Conservation (phyloP, 2,329 filamentous ascomycete genomes). For the Hymenoscyphus albidus region DNA sequence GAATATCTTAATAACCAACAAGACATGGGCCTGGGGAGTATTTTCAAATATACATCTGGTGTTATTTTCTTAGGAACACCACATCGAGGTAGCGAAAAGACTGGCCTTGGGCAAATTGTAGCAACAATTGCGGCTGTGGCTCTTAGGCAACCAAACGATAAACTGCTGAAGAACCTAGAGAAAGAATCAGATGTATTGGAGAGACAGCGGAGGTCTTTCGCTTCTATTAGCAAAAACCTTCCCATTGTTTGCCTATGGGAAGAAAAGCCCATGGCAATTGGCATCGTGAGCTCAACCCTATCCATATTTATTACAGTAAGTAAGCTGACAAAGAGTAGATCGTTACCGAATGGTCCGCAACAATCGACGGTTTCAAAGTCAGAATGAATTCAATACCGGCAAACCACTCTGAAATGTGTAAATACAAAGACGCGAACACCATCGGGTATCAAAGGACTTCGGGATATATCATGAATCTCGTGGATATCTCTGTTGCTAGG, state of each 20-base stretch:
- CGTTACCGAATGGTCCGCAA: slow-evolving; percentile 4
- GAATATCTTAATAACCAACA: slow-evolving; percentile 6
- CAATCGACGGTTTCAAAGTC: slow-evolving; percentile 1
- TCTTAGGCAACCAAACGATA: neutral
- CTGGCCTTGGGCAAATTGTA: neutral
- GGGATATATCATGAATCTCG: slow-evolving; percentile 1
- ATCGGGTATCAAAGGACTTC: slow-evolving; percentile 4
- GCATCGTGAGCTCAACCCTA: neutral
- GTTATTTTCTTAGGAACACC: slow-evolving; percentile 7
- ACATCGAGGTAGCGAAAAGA: neutral
- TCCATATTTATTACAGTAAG: neutral
- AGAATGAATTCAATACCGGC: neutral
- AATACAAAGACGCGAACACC: neutral
- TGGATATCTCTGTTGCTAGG: neutral
- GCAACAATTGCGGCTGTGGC: neutral
- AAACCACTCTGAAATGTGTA: slow-evolving; percentile 7
- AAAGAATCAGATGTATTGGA: slow-evolving; percentile 7
- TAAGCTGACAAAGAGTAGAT: neutral
- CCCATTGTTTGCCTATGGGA: slow-evolving; percentile 1
- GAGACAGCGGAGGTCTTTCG: slow-evolving; percentile 4
- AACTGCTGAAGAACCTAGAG: neutral
- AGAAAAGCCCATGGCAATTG: slow-evolving; percentile 4
- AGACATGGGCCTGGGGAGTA: neutral
- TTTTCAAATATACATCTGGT: neutral
- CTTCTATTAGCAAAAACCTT: neutral